phyloP scores from a whole-genome alignment of 2,329 filamentous ascomycete species.

The Parafenestella ontariensis region DNA sequence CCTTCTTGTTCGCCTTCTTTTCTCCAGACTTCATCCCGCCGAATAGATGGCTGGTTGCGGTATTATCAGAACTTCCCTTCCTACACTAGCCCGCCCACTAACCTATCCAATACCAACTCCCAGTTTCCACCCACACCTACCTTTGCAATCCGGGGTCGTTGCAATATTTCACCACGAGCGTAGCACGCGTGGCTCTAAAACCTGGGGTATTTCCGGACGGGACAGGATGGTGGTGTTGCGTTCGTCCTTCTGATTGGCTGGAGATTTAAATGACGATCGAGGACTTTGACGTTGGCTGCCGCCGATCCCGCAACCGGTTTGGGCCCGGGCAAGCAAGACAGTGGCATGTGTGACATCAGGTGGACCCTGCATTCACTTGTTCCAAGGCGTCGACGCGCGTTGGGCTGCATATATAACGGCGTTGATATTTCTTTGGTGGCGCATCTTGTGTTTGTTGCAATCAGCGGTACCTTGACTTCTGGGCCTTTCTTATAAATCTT shows the following conservation, averaged over 20 bases:
- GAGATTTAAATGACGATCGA: slow-evolving; percentile 22
- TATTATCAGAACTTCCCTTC: slow-evolving; percentile 8
- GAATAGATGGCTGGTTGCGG: no score
- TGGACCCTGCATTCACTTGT: slow-evolving; percentile 29
- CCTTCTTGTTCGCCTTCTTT: no score
- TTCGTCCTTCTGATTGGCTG: slow-evolving; percentile 23
- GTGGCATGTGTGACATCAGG: slow-evolving; percentile 44
- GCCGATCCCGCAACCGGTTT: slow-evolving; percentile 30
- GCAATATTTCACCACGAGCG: slow-evolving; percentile 20
- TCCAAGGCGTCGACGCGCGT: slow-evolving; percentile 14
- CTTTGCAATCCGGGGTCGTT: background rate
- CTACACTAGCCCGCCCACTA: slow-evolving; percentile 1
- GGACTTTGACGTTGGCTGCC: slow-evolving; percentile 17
- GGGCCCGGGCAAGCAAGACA: slow-evolving; percentile 10
- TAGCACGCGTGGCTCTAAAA: slow-evolving; percentile 26
- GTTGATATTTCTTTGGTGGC: slow-evolving; percentile 14
- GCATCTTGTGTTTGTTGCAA: slow-evolving; percentile 4
- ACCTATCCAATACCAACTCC: slow-evolving; percentile 10
- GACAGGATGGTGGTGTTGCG: slow-evolving; percentile 24
- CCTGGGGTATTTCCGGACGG: slow-evolving; percentile 15
- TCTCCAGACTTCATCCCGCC: no score
- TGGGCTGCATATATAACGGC: slow-evolving; percentile 24
- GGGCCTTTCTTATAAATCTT: background rate
- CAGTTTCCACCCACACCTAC: background rate
- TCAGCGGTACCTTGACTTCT: slow-evolving; percentile 1